A percentile compares a stretch with the other conserved stretches of the same genome.
These are phyloP conservation scores for Astrothelium subdiscretum DNA, from an alignment of 495 filamentous ascomycete genomes.

Conservation along the genomic window DNA sequence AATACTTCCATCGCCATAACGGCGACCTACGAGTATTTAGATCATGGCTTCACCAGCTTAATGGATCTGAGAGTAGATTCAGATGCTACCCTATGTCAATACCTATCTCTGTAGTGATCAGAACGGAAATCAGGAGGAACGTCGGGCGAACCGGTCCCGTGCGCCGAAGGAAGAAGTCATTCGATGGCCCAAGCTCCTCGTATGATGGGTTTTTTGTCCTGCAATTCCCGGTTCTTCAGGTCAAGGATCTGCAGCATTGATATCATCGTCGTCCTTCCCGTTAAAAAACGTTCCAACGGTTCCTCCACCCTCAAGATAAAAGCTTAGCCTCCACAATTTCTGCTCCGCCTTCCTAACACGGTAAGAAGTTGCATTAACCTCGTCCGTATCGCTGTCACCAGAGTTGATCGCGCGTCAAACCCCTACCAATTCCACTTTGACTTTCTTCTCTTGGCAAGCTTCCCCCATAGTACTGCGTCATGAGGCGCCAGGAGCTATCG, in stretches of 20 bases:
- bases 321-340: not conserved
- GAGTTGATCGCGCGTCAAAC: not conserved
- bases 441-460: conserved; percentile 1
- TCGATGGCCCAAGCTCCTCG: not conserved
- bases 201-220: not conserved
- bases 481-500: not conserved
- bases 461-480: not conserved
- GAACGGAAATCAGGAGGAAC: too few species aligned
- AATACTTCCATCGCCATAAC: too few species aligned
- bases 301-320: not conserved
- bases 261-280: not conserved
- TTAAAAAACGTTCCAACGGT: not conserved
- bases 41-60: too few species aligned
- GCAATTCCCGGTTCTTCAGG: too few species aligned
- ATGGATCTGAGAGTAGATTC: too few species aligned
- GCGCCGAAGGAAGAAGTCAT: too few species aligned
- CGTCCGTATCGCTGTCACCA: not conserved
- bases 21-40: too few species aligned
- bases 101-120: too few species aligned
- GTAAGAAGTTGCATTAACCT: not conserved
- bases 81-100: too few species aligned
- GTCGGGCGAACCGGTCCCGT: too few species aligned
- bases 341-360: not conserved
- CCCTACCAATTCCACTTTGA: not conserved
- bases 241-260: too few species aligned